Evolutionary conservation across 495 filamentous ascomycete species (phyloP), one percentile per base, ranked within the genome.

Genomic region (Tuber magnatum): DNA sequence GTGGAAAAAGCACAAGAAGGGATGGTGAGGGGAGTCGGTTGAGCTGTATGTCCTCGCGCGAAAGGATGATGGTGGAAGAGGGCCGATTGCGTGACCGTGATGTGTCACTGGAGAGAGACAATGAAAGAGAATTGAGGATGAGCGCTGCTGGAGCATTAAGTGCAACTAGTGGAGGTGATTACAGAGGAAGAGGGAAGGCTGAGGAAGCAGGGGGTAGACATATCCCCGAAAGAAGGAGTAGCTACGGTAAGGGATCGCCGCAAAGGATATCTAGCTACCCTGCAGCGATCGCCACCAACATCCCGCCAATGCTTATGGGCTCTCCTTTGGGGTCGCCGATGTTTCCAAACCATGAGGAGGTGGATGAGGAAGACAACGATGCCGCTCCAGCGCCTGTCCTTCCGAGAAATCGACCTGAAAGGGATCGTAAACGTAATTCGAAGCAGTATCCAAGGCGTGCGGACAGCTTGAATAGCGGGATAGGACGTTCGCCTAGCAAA

Each of bases 171-270:
- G 73, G 70, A 20, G 71, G 72, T 4, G 44, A 72, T 28, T 70
- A 77, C 9, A 79, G 78, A 61, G 77, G 77, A 68, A 80, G 71
- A 38, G 73, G 71, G 28, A 73, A 39, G 72, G 72, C 73, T 9
- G 79, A 80, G 39, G 74, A 81, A 69, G 79, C 73, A 61, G 70
- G 73, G 70, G 56, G 56, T 35, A 78, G 80, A 68, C 74, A 76
- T 35, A 81, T 83, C 43, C 81, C 81, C 43, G 76, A 81, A 65
- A 72, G 81, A 69, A 75, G 69, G 61, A 76, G 73, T 38, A 79
- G 76, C 74, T 83, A 79, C 70, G 81, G 81, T 39, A 83, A 83
- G 71, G 80, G 77, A 65, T 73, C 79, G 48, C 74, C 73, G 43
- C 76, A 77, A 69, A 73, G 69, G 22, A 68, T 77, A 51, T 56